Conservation (phyloP, 179 eudicot species). For the Corrigiola litoralis region DNA sequence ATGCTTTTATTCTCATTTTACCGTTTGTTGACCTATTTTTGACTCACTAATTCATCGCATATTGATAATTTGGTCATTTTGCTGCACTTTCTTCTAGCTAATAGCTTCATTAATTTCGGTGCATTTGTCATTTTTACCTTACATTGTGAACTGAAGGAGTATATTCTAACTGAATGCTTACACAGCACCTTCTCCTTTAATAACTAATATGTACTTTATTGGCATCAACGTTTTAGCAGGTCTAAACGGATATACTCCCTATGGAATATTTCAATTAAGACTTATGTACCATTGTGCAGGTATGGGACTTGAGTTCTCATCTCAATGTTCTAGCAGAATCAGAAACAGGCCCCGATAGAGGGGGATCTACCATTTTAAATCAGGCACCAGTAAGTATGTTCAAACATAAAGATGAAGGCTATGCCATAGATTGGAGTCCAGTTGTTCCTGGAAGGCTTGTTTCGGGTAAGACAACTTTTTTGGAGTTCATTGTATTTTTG, state of each 20-base stretch:
- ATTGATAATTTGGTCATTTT: too few species aligned
- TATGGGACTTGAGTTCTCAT: slow-evolving; percentile 85
- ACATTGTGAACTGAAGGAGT: too few species aligned
- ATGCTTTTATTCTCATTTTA: too few species aligned
- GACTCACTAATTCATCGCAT: too few species aligned
- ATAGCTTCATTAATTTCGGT: too few species aligned
- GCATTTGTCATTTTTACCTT: too few species aligned
- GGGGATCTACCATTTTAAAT: slow-evolving; percentile 38
- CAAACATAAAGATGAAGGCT: slow-evolving; percentile 93
- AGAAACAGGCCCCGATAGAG: slow-evolving; percentile 32
- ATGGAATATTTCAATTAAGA: not conserved
- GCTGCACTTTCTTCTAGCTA: too few species aligned
- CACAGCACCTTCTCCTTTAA: not conserved
- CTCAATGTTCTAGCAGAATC: slow-evolving; percentile 69
- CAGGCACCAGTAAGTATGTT: slow-evolving; percentile 73
- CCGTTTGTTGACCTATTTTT: too few species aligned
- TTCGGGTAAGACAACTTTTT: slow-evolving; percentile 42
- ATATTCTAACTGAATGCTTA: not conserved
- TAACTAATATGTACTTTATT: not conserved
- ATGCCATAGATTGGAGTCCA: slow-evolving; percentile 94
- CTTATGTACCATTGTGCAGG: slow-evolving; percentile 35
- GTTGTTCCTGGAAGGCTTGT: slow-evolving; percentile 81
- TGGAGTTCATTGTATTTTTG: not conserved
- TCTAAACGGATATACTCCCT: not conserved
- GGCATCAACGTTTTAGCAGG: not conserved